phyloP scores from a whole-genome alignment of 2,329 filamentous ascomycete genomes.

The Hypoxylon sp. region DNA sequence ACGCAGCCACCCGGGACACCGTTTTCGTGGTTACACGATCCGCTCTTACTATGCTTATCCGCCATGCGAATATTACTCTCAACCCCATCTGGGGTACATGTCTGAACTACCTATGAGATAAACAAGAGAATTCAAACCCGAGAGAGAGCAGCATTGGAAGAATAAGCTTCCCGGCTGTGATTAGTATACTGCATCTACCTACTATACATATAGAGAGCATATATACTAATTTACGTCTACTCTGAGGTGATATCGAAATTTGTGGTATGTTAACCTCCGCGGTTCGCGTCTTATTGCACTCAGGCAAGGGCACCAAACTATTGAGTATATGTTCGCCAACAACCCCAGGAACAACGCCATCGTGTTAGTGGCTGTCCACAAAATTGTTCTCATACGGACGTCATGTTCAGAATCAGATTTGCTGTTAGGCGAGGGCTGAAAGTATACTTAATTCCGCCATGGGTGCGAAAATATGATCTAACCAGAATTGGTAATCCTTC shows the following conservation, averaged over 20 bases:
- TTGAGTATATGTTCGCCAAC: background rate
- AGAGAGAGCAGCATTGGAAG: background rate
- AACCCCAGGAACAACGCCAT: background rate
- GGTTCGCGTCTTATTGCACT: background rate
- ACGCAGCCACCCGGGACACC: slow-evolving; percentile 6
- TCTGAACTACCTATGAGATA: background rate
- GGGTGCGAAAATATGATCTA: background rate
- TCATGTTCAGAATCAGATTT: background rate
- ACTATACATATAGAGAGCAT: too few relatives aligned
- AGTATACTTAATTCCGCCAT: background rate
- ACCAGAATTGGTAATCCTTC: background rate
- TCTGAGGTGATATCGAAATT: background rate
- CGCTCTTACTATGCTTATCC: slow-evolving; percentile 7
- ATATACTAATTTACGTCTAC: background rate
- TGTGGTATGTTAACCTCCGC: background rate
- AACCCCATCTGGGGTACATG: background rate
- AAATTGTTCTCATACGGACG: background rate
- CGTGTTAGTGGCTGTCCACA: background rate
- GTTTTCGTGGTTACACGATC: slow-evolving; percentile 23
- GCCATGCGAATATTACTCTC: slow-evolving; percentile 12
- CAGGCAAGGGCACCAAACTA: background rate
- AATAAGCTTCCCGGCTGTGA: background rate
- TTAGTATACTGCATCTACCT: background rate
- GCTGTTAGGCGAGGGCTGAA: background rate
- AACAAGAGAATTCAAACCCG: background rate